phyloP scores from a whole-genome alignment of 768 basidiomycete species.

The Multifurca ochricompacta region DNA sequence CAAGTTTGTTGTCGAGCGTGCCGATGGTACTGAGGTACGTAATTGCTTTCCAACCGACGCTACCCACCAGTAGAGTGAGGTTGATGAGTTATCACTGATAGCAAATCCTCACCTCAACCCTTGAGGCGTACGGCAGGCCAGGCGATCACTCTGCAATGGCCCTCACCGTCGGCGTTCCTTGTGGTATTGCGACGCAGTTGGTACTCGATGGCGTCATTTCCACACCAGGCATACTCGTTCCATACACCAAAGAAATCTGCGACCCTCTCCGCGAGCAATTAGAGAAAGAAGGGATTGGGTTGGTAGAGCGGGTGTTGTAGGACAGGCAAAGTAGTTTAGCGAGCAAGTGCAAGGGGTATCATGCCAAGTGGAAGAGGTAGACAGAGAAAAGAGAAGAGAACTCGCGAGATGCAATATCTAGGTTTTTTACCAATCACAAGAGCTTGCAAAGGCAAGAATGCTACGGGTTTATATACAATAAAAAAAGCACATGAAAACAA shows the following conservation, averaged over 20 bases:
- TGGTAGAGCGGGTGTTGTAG: slow-evolving; percentile 63
- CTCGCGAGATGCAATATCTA: too few relatives aligned
- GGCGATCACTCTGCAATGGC: slow-evolving; percentile 88
- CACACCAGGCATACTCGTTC: slow-evolving; percentile 73
- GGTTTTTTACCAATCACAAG: too few relatives aligned
- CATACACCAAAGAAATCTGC: slow-evolving; percentile 81
- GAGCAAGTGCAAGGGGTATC: too few relatives aligned
- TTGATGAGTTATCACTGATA: slow-evolving; percentile 24
- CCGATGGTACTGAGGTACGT: slow-evolving; percentile 65
- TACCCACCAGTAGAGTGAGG: not conserved
- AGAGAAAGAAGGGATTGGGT: slow-evolving; percentile 68
- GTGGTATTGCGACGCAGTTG: slow-evolving; percentile 88
- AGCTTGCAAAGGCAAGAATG: too few relatives aligned
- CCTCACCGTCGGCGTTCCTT: slow-evolving; percentile 82
- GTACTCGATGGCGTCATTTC: slow-evolving; percentile 80
- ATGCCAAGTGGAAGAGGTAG: too few relatives aligned
- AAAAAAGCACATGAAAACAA: too few relatives aligned
- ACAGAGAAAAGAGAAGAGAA: too few relatives aligned
- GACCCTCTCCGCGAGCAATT: slow-evolving; percentile 59
- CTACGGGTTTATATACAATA: too few relatives aligned
- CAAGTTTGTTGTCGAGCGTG: slow-evolving; percentile 90
- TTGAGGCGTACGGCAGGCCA: slow-evolving; percentile 81
- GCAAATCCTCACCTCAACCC: slow-evolving; percentile 85
- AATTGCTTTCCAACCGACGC: not conserved
- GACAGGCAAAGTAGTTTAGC: too few relatives aligned